phyloP scores from a whole-genome alignment of 2,329 filamentous ascomycete genomes.

The Diplodia seriata region DNA sequence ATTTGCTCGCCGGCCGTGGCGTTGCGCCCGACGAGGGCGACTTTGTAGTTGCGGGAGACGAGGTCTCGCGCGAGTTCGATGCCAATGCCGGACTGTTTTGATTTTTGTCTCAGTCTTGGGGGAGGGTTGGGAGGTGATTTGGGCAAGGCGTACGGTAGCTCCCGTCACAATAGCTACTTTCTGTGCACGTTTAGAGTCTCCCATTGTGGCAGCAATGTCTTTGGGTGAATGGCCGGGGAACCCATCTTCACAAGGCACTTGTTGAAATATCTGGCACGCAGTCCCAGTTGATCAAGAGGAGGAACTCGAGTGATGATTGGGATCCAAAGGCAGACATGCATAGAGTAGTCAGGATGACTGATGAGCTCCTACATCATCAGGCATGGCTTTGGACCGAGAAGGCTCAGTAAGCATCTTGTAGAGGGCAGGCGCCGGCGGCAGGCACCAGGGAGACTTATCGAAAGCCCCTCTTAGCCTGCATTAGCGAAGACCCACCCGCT shows the following conservation, averaged over 20 bases:
- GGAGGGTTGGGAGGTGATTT: no score
- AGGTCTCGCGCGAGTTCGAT: conserved; percentile 51
- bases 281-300: neutral
- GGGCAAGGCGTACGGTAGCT: conserved; percentile 47
- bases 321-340: neutral
- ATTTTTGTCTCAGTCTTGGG: conserved; percentile 16
- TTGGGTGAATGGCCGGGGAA: neutral
- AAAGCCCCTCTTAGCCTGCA: neutral
- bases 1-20: conserved; percentile 46
- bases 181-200: neutral
- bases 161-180: conserved; percentile 52
- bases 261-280: neutral
- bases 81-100: conserved; percentile 57
- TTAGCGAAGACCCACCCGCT: neutral
- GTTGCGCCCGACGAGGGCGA: conserved; percentile 52
- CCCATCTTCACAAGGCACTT: neutral
- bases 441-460: neutral
- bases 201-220: neutral
- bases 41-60: conserved; percentile 45
- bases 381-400: neutral
- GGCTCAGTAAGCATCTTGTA: neutral
- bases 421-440: neutral
- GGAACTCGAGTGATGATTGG: neutral
- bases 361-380: neutral
- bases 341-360: conserved; percentile 3